phyloP scores from a whole-genome alignment of 2,329 filamentous ascomycete genomes.

The Colletotrichum noveboracense region DNA sequence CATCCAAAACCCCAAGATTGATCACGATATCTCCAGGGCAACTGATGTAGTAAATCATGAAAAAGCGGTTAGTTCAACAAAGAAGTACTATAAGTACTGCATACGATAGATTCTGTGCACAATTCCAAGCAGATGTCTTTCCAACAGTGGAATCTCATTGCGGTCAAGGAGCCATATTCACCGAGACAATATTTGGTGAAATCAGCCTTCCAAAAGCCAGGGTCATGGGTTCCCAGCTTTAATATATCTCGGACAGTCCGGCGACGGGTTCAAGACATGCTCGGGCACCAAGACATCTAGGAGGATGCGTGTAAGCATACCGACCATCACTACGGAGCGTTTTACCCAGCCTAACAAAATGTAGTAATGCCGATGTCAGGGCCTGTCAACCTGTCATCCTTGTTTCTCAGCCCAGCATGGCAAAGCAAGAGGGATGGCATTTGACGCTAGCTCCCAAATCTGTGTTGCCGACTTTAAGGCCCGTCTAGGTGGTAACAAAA shows the following conservation, averaged over 20 bases:
- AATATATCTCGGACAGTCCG: background rate
- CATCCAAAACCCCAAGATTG: background rate
- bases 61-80: fast-evolving
- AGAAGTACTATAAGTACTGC: background rate
- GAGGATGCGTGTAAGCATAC: background rate
- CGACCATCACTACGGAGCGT: background rate
- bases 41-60: background rate
- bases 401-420: background rate
- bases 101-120: background rate
- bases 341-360: background rate
- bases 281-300: background rate
- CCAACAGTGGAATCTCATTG: background rate
- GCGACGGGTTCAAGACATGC: background rate
- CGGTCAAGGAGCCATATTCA: background rate
- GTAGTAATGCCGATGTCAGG: background rate
- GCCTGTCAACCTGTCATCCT: background rate
- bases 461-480: background rate
- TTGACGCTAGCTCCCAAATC: background rate
- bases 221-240: background rate
- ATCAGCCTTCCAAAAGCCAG: background rate
- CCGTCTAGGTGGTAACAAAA: background rate
- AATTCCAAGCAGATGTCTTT: background rate
- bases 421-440: background rate
- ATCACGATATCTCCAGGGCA: background rate
- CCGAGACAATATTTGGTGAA: background rate